Evolutionary conservation across 2,329 filamentous ascomycete genomes (phyloP), one percentile per base, ranked within the genome.

Genomic region (Penicillium sp.): DNA sequence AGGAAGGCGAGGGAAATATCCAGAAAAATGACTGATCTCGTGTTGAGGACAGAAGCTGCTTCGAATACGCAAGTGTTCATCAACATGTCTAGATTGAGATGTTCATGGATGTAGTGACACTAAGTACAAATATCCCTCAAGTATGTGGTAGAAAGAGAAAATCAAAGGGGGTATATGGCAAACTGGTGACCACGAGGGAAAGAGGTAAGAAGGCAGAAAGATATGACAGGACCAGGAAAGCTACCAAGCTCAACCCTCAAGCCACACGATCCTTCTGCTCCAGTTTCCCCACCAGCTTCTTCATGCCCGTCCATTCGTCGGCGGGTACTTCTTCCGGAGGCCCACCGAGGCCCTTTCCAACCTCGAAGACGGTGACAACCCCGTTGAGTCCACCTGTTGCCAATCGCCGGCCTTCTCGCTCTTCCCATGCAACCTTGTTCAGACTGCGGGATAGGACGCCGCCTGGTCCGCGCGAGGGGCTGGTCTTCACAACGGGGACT

Each of bases 391-490:
- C 93, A 39, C 93, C 95, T 0, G 90, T 90, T 1, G 92, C 93
- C 44, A 97, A 75, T 44, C 88, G 81, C 70, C 87, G 87, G 42
- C 93, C 95, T 66, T 96, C 91, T 39, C 83, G 86, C 62, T 84
- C 83, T 72, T 98, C 93, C 93, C 93, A 98, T 0, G 89, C 87
- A 38, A 96, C 77, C 74, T 93, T 95, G 71, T 98, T 98, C 63
- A 98, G 73, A 67, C 90, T 95, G 73, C 89, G 87, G 50, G 86
- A 88, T 61, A 92, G 78, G 68, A 89, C 82, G 25, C 83, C 81
- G 55, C 69, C 81, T 72, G 54, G 84, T 72, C 65, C 78, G 57
- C 64, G 69, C 44, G 82, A 87, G 0, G 90, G 90, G 44, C 82
- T 82, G 58, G 90, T 86, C 57, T 86, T 86, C 43, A 89, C 87